These are phyloP conservation scores for Lepidium didymum DNA, from an alignment of 345 rosid species.

Conservation along the genomic window DNA sequence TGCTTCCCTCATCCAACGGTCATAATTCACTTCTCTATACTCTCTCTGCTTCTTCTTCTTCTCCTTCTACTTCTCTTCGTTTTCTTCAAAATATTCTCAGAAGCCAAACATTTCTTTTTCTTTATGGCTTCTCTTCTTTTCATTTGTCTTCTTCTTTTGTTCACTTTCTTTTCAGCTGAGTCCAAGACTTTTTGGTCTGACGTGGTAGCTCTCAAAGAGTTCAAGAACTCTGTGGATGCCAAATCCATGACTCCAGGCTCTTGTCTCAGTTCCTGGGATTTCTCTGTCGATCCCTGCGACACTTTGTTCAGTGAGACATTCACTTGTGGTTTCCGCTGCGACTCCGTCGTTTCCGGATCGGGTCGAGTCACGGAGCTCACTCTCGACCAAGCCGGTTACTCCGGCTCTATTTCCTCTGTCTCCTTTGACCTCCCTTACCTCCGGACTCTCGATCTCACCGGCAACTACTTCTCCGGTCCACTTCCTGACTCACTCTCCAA, in stretches of 20 bases:
- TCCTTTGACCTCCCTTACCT: constrained; percentile 59
- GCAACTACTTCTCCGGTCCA: constrained; percentile 54
- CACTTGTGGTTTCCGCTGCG: constrained; percentile 93
- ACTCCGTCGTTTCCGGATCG: constrained; percentile 32
- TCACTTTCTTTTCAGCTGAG: constrained; percentile 13
- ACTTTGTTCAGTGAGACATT: constrained; percentile 56
- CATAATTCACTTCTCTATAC: not conserved
- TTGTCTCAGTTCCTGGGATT: constrained; percentile 79
- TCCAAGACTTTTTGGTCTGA: constrained; percentile 61
- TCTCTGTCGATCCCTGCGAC: constrained; percentile 80
- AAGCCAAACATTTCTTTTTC: not conserved
- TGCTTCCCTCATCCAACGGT: constrained; percentile 19
- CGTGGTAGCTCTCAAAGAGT: constrained; percentile 37
- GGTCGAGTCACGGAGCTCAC: constrained; percentile 66
- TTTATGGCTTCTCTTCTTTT: constrained; percentile 17
- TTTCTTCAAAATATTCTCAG: not conserved
- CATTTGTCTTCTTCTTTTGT: constrained; percentile 1
- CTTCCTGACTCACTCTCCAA: constrained; percentile 50
- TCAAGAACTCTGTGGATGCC: constrained; percentile 42
- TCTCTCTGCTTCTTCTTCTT: constrained; percentile 8
- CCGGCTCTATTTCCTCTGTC: constrained; percentile 43
- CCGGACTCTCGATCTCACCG: constrained; percentile 55
- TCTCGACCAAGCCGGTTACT: constrained; percentile 80
- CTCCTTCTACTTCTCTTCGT: not conserved
- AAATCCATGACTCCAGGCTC: constrained; percentile 62